Percentiles rank a stretch among this genome's conserved stretches.
Conservation (phyloP, 129 eudicot genomes). For the Apium graveolens region DNA sequence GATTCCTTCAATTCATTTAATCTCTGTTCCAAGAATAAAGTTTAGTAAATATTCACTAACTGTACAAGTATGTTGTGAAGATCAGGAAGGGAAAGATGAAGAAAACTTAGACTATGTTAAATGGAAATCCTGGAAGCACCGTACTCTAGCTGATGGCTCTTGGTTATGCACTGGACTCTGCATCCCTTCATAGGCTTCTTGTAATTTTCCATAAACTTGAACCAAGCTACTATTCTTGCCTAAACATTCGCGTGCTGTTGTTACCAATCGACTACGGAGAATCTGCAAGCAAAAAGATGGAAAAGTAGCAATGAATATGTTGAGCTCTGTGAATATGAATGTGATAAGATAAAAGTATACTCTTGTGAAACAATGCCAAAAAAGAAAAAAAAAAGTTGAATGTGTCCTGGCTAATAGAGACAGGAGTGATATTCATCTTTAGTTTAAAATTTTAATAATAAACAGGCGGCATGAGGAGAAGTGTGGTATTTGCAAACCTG, state of each 20-base stretch:
- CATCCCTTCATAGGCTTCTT: conserved; percentile 15
- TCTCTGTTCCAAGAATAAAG: conserved; percentile 5
- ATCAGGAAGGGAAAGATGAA: background rate
- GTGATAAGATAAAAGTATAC: background rate
- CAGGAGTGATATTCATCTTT: background rate
- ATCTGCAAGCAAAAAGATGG: conserved; percentile 6
- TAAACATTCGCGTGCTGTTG: conserved; percentile 8
- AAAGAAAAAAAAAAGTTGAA: background rate
- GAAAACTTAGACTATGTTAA: background rate
- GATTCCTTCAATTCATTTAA: conserved; percentile 11
- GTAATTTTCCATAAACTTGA: conserved; percentile 7
- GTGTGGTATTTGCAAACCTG: conserved; percentile 1
- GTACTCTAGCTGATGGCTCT: conserved; percentile 14
- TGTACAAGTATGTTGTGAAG: background rate
- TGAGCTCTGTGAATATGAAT: background rate
- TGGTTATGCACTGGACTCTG: conserved; percentile 13
- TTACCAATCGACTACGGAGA: conserved; percentile 12
- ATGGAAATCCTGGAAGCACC: background rate
- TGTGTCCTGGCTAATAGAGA: background rate
- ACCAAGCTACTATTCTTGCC: conserved; percentile 11
- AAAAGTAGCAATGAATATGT: background rate
- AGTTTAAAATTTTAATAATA: background rate
- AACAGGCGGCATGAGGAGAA: background rate
- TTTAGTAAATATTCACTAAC: background rate
- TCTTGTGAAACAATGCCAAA: background rate